Base-by-base conservation (phyloP, 768 basidiomycete genomes). In the Termitomyces sp. region DNA sequence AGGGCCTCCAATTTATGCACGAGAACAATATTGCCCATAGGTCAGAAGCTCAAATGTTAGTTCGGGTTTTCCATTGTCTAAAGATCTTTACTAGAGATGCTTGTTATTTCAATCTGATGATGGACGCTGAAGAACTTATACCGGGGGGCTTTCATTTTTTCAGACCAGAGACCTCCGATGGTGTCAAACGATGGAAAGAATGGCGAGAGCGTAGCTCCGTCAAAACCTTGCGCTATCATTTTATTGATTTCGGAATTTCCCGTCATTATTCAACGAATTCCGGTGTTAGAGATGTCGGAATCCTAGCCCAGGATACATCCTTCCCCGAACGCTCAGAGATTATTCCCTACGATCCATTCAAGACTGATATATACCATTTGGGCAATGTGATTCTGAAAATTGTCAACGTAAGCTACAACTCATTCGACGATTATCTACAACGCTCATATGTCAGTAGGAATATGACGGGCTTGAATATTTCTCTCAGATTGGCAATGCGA, bases 231-330 rank as follows among this genome's bases (percentile, higher is more conserved):
- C 68, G 63, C 44, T 74, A 73, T 40, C 71, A 71, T 32, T 64
- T 72, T 43, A 74, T 71, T 17, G 73, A 76, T 46, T 76, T 74
- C 55, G 74, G 71, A 1, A 46, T 72, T 0, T 70, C 75, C 0
- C 48, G 63, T 0, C 63, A 56, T 10, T 67, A 71, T 0, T 4
- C 12, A 24, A 43, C 22, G 5, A 53, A 60, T 0, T 46, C 62
- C 0, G 71, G 30, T 4, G 11, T 60, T 0, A 71, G 68, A 26
- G 42, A 43, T 15, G 42, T 43, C 14, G 22, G 42, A 15, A 24
- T 43, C 2, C 57, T 58, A 11, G 78, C 77, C 0, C 77, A 71
- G 3, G 78, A 82, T 60, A 69, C 68, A 49, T 62, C 72, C 0
- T 70, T 70, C 0, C 76, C 77, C 0, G 76, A 77, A 43, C 61